Evolutionary conservation across 768 basidiomycete species (phyloP), one percentile per base, ranked within the genome.

Genomic region (Pisolithus microcarpus): DNA sequence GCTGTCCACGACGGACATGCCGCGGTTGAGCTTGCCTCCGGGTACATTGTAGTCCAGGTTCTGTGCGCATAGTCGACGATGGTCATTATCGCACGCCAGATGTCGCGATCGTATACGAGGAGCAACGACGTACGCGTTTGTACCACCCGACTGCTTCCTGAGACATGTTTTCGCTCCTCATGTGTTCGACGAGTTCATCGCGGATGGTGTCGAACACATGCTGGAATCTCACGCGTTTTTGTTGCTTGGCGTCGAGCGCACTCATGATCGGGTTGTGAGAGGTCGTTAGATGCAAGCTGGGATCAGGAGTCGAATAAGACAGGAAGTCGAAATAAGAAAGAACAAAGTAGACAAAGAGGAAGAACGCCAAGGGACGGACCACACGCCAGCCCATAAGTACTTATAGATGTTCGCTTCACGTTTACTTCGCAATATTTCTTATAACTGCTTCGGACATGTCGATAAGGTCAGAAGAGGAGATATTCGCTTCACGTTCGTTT

Each of bases 11-110:
- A 96, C 93, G 10, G 91, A 92, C 72, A 97, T 76, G n/a, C 95
- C 93, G 34, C 95, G 83, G 70, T 96, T 98, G 49, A 97, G 84
- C 70, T 98, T 98, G 3, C 92, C 93, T 38, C 91, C 90, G 0
- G 93, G 93, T n/a, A 90, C 87, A 69, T 97, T 98, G 75, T 92
- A 87, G 58, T 93, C 80, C 50, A 98, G 73, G 65, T 78, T 93
- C 91, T 93, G 58, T 10, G 21, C 15, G 44, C 4, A 23, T 4
- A 23, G 9, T 8, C 5, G 40, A 31, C 24, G 50, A 24, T 44
- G 51, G 13, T 34, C 15, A 34, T 34, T 34, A 34, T 34, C 34
- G 34, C 13, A 11, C 4, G 34, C 4, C 11, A 34, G 34, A 34
- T 5, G 34, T 4, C 4, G 13, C 5, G 34, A 36, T n/a, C 19